These are phyloP conservation scores for Herpetospermum pedunculosum DNA, from an alignment of 306 rosid genomes.

Conservation along the genomic window DNA sequence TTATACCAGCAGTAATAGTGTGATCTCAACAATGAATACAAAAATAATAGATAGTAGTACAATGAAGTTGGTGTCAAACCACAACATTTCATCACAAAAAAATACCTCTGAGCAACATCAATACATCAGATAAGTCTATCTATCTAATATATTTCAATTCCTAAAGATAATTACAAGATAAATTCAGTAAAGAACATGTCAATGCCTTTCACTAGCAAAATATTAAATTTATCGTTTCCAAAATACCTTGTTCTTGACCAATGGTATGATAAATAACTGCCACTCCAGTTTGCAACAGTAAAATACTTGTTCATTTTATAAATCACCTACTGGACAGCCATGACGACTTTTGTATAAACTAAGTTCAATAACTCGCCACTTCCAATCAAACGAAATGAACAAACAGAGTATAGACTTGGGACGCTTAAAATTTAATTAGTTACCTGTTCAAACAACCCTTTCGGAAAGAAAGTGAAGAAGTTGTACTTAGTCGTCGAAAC, in stretches of 20 bases:
- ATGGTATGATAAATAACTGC: neutral
- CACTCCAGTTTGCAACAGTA: neutral
- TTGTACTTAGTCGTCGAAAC: constrained; percentile 87
- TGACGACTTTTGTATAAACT: neutral
- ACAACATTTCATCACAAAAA: neutral
- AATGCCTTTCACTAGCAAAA: neutral
- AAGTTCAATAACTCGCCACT: neutral
- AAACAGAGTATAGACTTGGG: neutral
- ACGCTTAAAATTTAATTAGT: constrained; percentile 22
- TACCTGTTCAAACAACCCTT: constrained; percentile 96
- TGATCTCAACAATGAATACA: neutral
- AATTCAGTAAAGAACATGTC: neutral
- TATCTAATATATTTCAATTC: neutral
- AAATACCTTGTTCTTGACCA: neutral
- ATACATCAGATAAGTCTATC: neutral
- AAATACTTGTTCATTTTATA: neutral
- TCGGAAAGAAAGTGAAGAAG: constrained; percentile 75
- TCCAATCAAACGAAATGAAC: neutral
- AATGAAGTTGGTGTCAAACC: neutral
- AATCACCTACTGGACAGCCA: neutral
- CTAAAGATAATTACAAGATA: neutral
- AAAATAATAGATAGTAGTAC: neutral
- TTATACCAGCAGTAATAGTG: neutral
- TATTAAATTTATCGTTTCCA: neutral
- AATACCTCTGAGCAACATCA: neutral